Evolutionary conservation across 2,329 filamentous ascomycete species (phyloP).

Genomic region (Pseudocercospora musae): DNA sequence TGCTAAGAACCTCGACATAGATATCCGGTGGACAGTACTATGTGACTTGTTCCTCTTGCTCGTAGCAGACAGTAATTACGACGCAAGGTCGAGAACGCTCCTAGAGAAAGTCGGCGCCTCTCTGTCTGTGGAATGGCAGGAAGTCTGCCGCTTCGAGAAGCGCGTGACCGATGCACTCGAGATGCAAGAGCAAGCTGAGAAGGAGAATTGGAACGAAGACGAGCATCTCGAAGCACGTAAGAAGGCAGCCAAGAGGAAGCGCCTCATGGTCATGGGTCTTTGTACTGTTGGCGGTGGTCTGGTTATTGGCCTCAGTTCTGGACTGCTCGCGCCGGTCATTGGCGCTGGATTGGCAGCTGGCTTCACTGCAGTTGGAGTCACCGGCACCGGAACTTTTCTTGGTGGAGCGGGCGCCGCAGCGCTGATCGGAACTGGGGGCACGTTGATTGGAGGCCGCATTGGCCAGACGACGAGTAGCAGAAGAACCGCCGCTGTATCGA

Average conservation of each 20-base stretch:
- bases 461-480: slow-evolving; percentile 81
- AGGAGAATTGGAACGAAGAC: slow-evolving; percentile 97
- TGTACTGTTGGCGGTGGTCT: slow-evolving; percentile 93
- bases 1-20: slow-evolving; percentile 85
- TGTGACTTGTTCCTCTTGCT: slow-evolving; percentile 93
- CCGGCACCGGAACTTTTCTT: slow-evolving; percentile 82
- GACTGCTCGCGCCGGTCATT: slow-evolving; percentile 86
- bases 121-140: slow-evolving; percentile 80
- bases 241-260: slow-evolving; percentile 74
- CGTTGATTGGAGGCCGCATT: slow-evolving; percentile 81
- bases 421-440: slow-evolving; percentile 86
- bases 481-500: slow-evolving; percentile 86
- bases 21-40: slow-evolving; percentile 92
- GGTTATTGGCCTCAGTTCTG: slow-evolving; percentile 92
- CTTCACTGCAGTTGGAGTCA: slow-evolving; percentile 90
- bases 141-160: slow-evolving; percentile 96
- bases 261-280: slow-evolving; percentile 92
- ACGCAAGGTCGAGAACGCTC: slow-evolving; percentile 78
- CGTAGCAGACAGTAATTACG: slow-evolving; percentile 94
- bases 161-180: slow-evolving; percentile 93
- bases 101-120: slow-evolving; percentile 78
- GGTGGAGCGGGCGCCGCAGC: slow-evolving; percentile 90
- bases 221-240: slow-evolving; percentile 85
- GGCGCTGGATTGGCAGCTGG: slow-evolving; percentile 90
- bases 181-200: slow-evolving; percentile 92